Evolutionary conservation across 768 basidiomycete species (phyloP), one percentile per base, ranked within the genome.

Genomic region (Leucocoprinus sp.): DNA sequence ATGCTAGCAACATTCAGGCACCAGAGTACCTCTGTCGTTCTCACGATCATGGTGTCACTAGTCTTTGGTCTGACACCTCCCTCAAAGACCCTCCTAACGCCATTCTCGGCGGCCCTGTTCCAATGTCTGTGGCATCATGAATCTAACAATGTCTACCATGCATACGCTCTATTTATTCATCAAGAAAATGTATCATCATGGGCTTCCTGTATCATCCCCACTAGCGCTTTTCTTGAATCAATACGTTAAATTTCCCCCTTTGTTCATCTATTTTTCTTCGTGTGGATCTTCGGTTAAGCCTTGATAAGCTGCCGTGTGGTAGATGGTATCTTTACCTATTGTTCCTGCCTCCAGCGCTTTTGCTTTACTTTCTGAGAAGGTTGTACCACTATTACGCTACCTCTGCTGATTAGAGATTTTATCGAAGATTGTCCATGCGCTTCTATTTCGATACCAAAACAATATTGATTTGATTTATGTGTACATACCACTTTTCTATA

Each of bases 61-160:
- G 37, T 23, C 27, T 45, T 28, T 49, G 53, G 43, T 21, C 48
- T 33, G 29, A 49, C 7, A 23, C 21, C 24, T 14, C 39, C 26
- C 27, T 43, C 50, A 24, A 50, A 31, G 43, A 48, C n/a, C 29
- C 39, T 26, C 47, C 48, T 29, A 31, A 27, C 42, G 43, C 42
- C 26, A 39, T 51, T 19, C 26, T 56, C 37, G 45, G 50, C 35
- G 49, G 50, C 40, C 50, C 56, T 28, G 47, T 52, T 19, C 51
- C 56, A 5, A 56, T 52, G 12, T 45, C 52, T 19, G 52, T 57
- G 22, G 50, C 49, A 19, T 55, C 55, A 48, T 57, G 48, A 55
- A 33, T 21, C 29, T 39, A 37, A 40, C 50, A 40, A 46, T 51
- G 45, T 26, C 43, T n/a, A n/a, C 46, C 34, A 41, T 18, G 28